Evolutionary conservation across 2,329 filamentous ascomycete species (phyloP), one percentile per base, ranked within the genome.

Genomic region (Trichoderma sp.): DNA sequence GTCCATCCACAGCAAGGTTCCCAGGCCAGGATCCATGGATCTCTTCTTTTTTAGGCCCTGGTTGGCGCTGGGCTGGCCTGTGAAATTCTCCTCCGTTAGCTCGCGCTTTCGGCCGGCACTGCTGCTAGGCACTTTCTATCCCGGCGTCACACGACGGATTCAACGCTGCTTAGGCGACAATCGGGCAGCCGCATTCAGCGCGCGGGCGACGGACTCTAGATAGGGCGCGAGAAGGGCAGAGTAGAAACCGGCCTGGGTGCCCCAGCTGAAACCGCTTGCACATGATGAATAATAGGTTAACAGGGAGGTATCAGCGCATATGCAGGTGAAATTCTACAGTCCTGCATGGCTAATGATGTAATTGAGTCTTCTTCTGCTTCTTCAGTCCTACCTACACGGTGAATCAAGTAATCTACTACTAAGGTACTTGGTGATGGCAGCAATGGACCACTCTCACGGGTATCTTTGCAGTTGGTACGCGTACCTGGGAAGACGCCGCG

Each of bases 321-420:
- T 55, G 32, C 64, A 23, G 47, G 20, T 67, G 50, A 39, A 67
- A 47, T 20, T 11, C 36, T 53, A 30, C n/a, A 36, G 64, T 17
- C 23, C 23, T 67, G 64, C 63, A 66, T 55, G 63, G 17, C 28
- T 20, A 50, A 66, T 67, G 64, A 67, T 67, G 64, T 67, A 57
- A 67, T 67, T 39, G 30, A 55, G 43, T 47, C 28, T 26, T 53
- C 17, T n/a, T 47, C 9, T 47, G 8, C 7, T 15, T 43, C 43
- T 20, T 47, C 17, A 47, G 43, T 47, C 43, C 43, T 47, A 47
- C 28, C 36, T 7, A 17, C 61, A 15, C 7, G 20, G 15, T 11
- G 15, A 28, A 28, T 47, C 15, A 15, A n/a, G 28, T 15, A 12
- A 36, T 15, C 13, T 36, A 3, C 2, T 36, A 15, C 34, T 6